These are phyloP conservation scores for Neotropicomus parvogracilis DNA, from an alignment of 1,284 basidiomycete genomes.

Conservation along the genomic window DNA sequence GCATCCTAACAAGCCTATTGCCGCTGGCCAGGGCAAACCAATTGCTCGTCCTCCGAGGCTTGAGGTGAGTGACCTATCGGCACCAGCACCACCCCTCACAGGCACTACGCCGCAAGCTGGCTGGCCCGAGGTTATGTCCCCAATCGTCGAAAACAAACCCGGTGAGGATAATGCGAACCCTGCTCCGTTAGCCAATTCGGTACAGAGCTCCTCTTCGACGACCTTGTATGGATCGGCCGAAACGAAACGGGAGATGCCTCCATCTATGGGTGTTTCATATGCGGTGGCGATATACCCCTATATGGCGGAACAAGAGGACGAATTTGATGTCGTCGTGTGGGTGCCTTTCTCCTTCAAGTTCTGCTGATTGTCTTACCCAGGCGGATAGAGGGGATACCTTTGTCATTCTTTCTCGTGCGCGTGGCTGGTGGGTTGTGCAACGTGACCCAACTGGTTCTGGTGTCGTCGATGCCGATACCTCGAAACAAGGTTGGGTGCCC, in stretches of 20 bases:
- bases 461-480: constrained; percentile 68
- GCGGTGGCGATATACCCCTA: constrained; percentile 93
- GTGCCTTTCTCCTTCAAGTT: constrained; percentile 33
- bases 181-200: constrained; percentile 19
- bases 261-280: constrained; percentile 68
- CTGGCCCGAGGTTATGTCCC: constrained; percentile 74
- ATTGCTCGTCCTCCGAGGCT: constrained; percentile 56
- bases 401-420: constrained; percentile 87
- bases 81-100: constrained; percentile 43
- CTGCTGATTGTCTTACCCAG: constrained; percentile 13
- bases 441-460: constrained; percentile 86
- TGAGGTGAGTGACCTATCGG: constrained; percentile 55
- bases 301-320: constrained; percentile 94
- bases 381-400: constrained; percentile 77
- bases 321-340: constrained; percentile 95
- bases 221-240: constrained; percentile 20
- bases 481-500: constrained; percentile 84
- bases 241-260: constrained; percentile 47
- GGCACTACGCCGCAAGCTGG: constrained; percentile 58
- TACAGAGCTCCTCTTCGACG: constrained; percentile 16
- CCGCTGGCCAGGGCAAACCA: constrained; percentile 31
- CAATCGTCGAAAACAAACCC: constrained; percentile 49
- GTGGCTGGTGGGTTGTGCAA: constrained; percentile 99
- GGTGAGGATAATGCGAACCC: constrained; percentile 33
- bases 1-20: constrained; percentile 23